These are phyloP conservation scores for Entophlyctis helioformis DNA, from an alignment of 192 early-diverging fungal genomes.

Conservation along the genomic window DNA sequence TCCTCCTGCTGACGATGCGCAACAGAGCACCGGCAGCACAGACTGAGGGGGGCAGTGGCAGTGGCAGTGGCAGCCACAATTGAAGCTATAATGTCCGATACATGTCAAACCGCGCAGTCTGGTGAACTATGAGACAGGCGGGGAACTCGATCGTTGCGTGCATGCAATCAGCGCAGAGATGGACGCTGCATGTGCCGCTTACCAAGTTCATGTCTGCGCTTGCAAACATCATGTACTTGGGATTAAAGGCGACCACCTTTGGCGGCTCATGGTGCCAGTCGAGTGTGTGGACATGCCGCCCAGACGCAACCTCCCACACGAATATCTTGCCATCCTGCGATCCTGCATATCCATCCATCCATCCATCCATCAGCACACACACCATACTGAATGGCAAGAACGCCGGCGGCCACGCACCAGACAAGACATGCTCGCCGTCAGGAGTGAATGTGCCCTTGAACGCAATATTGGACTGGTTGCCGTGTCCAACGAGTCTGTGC, in stretches of 20 bases:
- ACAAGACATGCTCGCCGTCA: constrained; percentile 58
- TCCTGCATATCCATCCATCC: constrained; percentile 19
- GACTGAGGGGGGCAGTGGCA: too few relatives aligned
- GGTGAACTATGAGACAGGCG: too few relatives aligned
- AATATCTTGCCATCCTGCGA: constrained; percentile 52
- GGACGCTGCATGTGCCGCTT: constrained; percentile 4
- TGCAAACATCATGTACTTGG: constrained; percentile 63
- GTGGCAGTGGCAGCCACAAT: too few relatives aligned
- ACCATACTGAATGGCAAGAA: neutral
- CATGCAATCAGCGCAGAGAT: too few relatives aligned
- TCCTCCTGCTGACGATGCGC: too few relatives aligned
- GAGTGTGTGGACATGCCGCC: constrained; percentile 13
- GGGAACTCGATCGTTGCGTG: too few relatives aligned
- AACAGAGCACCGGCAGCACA: too few relatives aligned
- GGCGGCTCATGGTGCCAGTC: constrained; percentile 34
- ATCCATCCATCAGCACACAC: neutral
- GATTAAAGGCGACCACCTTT: constrained; percentile 57
- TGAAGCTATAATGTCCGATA: too few relatives aligned
- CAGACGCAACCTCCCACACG: constrained; percentile 51
- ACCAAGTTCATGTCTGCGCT: constrained; percentile 55
- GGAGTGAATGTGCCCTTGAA: constrained; percentile 57
- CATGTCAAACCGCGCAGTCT: too few relatives aligned
- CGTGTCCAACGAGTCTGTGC: constrained; percentile 16
- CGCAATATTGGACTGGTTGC: constrained; percentile 14
- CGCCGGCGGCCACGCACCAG: constrained; percentile 27